Conservation (phyloP, 257 asterid species). For the Haberlea rhodopensis region DNA sequence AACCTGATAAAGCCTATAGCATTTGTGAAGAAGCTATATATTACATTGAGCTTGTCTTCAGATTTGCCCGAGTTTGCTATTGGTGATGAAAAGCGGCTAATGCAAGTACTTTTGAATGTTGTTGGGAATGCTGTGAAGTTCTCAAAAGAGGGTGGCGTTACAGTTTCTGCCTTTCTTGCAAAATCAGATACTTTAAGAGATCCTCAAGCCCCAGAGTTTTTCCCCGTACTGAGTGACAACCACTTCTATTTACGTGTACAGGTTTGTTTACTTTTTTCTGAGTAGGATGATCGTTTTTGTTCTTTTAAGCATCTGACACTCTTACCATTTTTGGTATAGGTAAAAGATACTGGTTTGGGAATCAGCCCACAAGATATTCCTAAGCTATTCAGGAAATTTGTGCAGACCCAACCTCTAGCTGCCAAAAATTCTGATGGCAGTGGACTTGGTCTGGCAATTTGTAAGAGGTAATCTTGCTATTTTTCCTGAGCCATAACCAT, state of each 20-base stretch:
- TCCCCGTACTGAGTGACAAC: constrained; percentile 63
- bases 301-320: constrained; percentile 8
- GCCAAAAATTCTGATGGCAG: constrained; percentile 73
- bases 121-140: constrained; percentile 96
- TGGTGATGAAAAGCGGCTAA: constrained; percentile 91
- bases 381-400: constrained; percentile 78
- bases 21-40: constrained; percentile 67
- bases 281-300: background rate
- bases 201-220: constrained; percentile 77
- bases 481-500: constrained; percentile 4
- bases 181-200: constrained; percentile 74
- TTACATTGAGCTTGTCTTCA: constrained; percentile 63
- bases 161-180: constrained; percentile 72
- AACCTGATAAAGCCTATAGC: constrained; percentile 87
- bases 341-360: constrained; percentile 92
- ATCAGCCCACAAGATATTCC: constrained; percentile 86
- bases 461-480: constrained; percentile 59
- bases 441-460: constrained; percentile 97
- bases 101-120: constrained; percentile 83
- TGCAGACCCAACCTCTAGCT: constrained; percentile 68
- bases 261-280: constrained; percentile 44
- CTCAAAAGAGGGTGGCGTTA: constrained; percentile 83
- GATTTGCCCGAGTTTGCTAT: constrained; percentile 75
- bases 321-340: constrained; percentile 41
- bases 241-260: constrained; percentile 87